A percentile compares a stretch with the other conserved stretches of the same genome.
Evolutionary conservation across 1,284 basidiomycete genomes (phyloP).

Genomic region (Cutaneotrichosporon cutaneum): DNA sequence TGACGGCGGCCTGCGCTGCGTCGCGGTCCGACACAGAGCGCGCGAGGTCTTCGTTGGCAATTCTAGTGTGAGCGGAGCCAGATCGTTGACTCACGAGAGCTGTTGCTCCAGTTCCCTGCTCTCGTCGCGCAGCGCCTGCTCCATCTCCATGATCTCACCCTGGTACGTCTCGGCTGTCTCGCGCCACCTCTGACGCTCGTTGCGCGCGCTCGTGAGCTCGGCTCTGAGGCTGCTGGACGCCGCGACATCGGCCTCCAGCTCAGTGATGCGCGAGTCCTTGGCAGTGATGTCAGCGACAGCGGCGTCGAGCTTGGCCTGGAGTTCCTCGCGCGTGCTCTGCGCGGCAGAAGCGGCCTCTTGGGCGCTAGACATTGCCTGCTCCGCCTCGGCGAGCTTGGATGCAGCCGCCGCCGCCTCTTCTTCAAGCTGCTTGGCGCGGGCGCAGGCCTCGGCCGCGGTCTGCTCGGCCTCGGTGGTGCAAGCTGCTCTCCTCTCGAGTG

Average conservation of each 20-base stretch:
- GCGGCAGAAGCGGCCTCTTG: neutral
- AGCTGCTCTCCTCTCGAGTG: neutral
- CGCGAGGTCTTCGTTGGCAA: neutral
- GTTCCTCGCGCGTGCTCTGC: neutral
- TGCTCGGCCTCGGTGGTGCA: slow-evolving; percentile 13
- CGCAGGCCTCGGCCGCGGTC: neutral
- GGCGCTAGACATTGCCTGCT: neutral
- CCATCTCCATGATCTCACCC: slow-evolving; percentile 5
- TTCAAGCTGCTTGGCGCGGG: slow-evolving; percentile 5
- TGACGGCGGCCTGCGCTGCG: neutral
- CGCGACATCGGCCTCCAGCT: neutral
- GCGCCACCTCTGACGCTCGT: slow-evolving; percentile 1
- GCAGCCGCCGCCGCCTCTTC: neutral
- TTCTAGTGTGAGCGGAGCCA: neutral
- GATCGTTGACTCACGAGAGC: neutral
- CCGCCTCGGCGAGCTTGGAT: slow-evolving; percentile 5
- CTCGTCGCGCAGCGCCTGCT: neutral
- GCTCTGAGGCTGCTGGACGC: neutral
- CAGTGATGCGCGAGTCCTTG: neutral
- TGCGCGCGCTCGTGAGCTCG: neutral
- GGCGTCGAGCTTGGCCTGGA: neutral
- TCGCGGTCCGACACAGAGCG: neutral
- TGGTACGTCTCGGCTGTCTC: slow-evolving; percentile 3
- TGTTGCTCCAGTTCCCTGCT: neutral
- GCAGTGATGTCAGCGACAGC: neutral